phyloP scores from a whole-genome alignment of 2,329 filamentous ascomycete species.

The Paraphaeosphaeria minitans region DNA sequence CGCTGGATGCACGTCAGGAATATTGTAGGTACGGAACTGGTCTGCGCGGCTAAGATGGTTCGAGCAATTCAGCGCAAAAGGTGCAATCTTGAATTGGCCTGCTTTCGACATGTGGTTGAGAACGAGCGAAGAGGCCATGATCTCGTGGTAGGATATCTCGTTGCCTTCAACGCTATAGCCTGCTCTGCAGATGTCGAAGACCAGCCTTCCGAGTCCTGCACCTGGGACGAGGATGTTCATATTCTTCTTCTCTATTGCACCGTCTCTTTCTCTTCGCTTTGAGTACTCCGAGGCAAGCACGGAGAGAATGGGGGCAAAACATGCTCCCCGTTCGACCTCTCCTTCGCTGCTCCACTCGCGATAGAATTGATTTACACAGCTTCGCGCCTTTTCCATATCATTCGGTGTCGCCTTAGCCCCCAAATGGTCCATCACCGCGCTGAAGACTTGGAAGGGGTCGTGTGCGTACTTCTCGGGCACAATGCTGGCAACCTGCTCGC shows the following conservation, averaged over 20 bases:
- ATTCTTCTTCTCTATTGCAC: conserved; percentile 39
- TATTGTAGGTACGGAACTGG: conserved; percentile 72
- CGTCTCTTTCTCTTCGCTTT: conserved; percentile 11
- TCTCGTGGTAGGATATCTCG: conserved; percentile 93
- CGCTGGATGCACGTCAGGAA: conserved; percentile 73
- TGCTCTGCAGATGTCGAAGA: conserved; percentile 79
- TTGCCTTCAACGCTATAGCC: conserved; percentile 86
- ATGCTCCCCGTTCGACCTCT: conserved; percentile 71
- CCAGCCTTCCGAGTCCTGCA: conserved; percentile 83
- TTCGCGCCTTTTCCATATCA: conserved; percentile 89
- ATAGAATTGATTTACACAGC: conserved; percentile 91
- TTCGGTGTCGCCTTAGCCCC: conserved; percentile 69
- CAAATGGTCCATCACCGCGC: conserved; percentile 66
- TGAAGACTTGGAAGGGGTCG: conserved; percentile 40
- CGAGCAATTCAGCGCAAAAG: conserved; percentile 86
- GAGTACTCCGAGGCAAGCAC: conserved; percentile 62
- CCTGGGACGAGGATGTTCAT: conserved; percentile 83
- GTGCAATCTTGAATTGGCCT: conserved; percentile 74
- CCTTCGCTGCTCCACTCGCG: conserved; percentile 91
- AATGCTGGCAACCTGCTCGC: conserved; percentile 40
- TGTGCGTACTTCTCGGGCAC: conserved; percentile 35
- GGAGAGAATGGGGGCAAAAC: conserved; percentile 74
- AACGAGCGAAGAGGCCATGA: conserved; percentile 81
- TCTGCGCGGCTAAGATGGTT: conserved; percentile 76
- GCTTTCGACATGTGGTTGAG: conserved; percentile 68